Conservation (phyloP, 768 basidiomycete genomes). For the Psilocybe subaeruginosa region DNA sequence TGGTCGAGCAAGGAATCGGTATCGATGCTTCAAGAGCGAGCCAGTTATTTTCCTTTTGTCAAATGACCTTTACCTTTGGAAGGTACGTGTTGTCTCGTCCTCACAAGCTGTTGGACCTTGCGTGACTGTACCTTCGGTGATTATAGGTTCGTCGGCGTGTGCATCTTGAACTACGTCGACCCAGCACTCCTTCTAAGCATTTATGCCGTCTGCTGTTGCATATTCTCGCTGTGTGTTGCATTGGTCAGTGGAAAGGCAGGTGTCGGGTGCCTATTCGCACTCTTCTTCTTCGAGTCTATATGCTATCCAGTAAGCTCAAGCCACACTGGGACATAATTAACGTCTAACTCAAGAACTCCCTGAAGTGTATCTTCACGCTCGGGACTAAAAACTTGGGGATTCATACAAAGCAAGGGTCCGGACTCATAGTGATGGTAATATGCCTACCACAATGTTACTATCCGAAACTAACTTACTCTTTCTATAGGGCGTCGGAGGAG, state of each 20-base stretch:
- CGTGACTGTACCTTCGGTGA: background rate
- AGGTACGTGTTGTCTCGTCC: slow-evolving; percentile 37
- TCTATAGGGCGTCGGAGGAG: slow-evolving; percentile 55
- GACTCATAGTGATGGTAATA: slow-evolving; percentile 63
- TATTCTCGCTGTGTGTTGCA: slow-evolving; percentile 55
- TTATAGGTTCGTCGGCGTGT: slow-evolving; percentile 61
- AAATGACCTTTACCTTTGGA: slow-evolving; percentile 68
- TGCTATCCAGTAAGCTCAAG: slow-evolving; percentile 57
- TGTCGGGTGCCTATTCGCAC: slow-evolving; percentile 59
- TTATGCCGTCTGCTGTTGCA: slow-evolving; percentile 53
- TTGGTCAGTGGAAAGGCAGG: slow-evolving; percentile 55
- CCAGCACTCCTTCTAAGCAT: slow-evolving; percentile 62
- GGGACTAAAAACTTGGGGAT: slow-evolving; percentile 66
- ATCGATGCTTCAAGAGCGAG: slow-evolving; percentile 56
- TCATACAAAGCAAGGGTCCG: slow-evolving; percentile 63
- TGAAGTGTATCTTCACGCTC: slow-evolving; percentile 62
- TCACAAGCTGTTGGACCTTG: background rate
- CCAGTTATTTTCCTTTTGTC: slow-evolving; percentile 70
- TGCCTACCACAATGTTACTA: slow-evolving; percentile 9
- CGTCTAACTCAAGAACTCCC: background rate
- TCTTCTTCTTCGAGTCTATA: slow-evolving; percentile 80
- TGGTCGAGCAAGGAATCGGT: slow-evolving; percentile 63
- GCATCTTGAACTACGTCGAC: slow-evolving; percentile 63
- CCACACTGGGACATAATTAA: background rate
- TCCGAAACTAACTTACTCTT: slow-evolving; percentile 1